Evolutionary conservation across 2,329 filamentous ascomycete genomes (phyloP).

Genomic region (Aspergillus persii): DNA sequence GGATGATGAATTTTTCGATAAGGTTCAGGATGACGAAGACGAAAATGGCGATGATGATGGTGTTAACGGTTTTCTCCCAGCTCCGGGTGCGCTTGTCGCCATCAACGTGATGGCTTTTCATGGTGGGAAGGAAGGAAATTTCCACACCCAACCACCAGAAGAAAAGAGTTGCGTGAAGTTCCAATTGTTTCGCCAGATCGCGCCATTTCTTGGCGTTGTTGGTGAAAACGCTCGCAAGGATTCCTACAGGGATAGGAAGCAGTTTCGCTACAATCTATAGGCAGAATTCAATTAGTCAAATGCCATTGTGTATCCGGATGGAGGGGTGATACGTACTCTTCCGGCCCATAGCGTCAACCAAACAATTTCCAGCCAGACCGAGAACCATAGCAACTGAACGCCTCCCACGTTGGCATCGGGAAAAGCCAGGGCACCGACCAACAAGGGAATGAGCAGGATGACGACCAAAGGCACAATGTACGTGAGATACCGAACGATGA

Average conservation of each 20-base stretch:
- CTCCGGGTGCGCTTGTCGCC: conserved; percentile 51
- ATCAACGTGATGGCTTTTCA: conserved; percentile 63
- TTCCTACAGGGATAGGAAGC: conserved; percentile 60
- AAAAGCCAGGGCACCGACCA: conserved; percentile 62
- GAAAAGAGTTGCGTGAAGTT: conserved; percentile 81
- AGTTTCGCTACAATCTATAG: conserved; percentile 60
- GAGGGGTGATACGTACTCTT: conserved; percentile 39
- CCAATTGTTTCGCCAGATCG: conserved; percentile 80
- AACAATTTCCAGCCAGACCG: conserved; percentile 89
- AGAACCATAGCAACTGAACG: conserved; percentile 83
- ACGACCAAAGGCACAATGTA: conserved; percentile 67
- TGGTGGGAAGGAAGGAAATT: conserved; percentile 79
- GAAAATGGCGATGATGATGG: conserved; percentile 82
- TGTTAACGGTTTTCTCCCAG: conserved; percentile 80
- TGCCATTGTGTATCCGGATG: background rate
- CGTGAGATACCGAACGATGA: conserved; percentile 66
- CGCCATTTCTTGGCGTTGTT: conserved; percentile 92
- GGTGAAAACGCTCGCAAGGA: conserved; percentile 72
- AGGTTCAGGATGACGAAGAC: conserved; percentile 78
- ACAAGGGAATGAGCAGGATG: conserved; percentile 65
- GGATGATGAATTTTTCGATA: conserved; percentile 87
- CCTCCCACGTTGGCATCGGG: conserved; percentile 66
- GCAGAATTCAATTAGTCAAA: background rate
- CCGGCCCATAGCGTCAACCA: conserved; percentile 89
- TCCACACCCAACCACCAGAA: conserved; percentile 89